phyloP scores from a whole-genome alignment of 805 yeast genomes.

The Pichia insulana region DNA sequence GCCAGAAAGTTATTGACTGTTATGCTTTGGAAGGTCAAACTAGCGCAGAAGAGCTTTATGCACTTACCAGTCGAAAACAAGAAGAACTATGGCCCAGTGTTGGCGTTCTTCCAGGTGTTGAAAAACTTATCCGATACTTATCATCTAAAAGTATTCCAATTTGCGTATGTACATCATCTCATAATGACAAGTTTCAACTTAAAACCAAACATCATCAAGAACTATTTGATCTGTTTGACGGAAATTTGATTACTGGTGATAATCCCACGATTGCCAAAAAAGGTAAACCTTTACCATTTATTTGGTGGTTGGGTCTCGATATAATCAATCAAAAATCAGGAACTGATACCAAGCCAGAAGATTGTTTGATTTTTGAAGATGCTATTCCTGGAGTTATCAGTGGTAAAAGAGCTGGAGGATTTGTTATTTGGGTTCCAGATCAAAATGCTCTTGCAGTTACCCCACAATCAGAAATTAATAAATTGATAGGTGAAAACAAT shows the following conservation, averaged over 20 bases:
- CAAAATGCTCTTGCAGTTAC: conserved; percentile 54
- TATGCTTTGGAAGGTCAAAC: conserved; percentile 49
- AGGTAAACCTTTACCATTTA: conserved; percentile 93
- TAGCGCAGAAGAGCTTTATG: conserved; percentile 56
- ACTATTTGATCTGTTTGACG: conserved; percentile 53
- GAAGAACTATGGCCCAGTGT: conserved; percentile 51
- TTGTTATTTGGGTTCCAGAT: conserved; percentile 94
- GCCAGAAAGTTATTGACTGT: conserved; percentile 54
- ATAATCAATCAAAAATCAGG: conserved; percentile 50
- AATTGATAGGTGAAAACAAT: conserved; percentile 32
- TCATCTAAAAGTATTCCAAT: conserved; percentile 54
- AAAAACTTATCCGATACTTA: conserved; percentile 52
- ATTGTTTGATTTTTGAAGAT: conserved; percentile 89
- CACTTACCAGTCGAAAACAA: conserved; percentile 46
- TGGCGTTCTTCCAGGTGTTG: conserved; percentile 76
- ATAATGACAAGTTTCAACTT: conserved; percentile 45
- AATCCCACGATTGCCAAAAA: conserved; percentile 72
- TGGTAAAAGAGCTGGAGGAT: conserved; percentile 75
- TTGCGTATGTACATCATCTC: conserved; percentile 87
- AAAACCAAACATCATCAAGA: conserved; percentile 62
- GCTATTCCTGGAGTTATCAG: conserved; percentile 87
- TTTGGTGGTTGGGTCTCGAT: conserved; percentile 76
- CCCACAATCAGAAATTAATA: conserved; percentile 37
- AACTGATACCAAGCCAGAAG: conserved; percentile 52
- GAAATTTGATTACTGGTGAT: conserved; percentile 79